Conservation (phyloP, 2,329 filamentous ascomycete genomes). For the Apiospora malaysiana region DNA sequence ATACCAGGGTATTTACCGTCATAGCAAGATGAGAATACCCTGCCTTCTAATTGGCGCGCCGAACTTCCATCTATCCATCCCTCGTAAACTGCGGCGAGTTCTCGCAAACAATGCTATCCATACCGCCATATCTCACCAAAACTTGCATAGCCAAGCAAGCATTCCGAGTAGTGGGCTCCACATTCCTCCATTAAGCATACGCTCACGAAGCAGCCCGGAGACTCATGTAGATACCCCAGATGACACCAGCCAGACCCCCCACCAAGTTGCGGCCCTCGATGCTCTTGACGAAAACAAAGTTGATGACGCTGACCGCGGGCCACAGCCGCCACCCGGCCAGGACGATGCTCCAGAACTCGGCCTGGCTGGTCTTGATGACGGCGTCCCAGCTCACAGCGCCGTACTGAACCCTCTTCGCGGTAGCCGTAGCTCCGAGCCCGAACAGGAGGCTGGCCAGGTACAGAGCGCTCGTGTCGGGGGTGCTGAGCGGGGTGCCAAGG, state of each 20-base stretch:
- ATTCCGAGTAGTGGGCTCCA: too few relatives aligned
- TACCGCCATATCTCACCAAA: not conserved
- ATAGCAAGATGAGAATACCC: too few relatives aligned
- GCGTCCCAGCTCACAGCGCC: slow-evolving; percentile 49
- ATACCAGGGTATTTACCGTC: too few relatives aligned
- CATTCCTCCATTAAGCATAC: not conserved
- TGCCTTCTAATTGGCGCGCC: not conserved
- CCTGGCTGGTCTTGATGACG: slow-evolving; percentile 50
- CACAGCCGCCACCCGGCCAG: slow-evolving; percentile 75
- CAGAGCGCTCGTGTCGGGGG: slow-evolving; percentile 39
- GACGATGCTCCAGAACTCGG: slow-evolving; percentile 70
- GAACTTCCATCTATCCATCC: not conserved
- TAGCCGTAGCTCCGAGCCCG: slow-evolving; percentile 41
- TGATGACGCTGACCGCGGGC: slow-evolving; percentile 72
- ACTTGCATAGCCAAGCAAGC: not conserved
- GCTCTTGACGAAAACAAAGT: slow-evolving; percentile 73
- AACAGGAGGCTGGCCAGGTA: slow-evolving; percentile 36
- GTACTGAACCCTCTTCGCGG: slow-evolving; percentile 50
- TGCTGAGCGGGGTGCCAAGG: slow-evolving; percentile 39
- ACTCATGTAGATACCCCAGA: slow-evolving; percentile 79
- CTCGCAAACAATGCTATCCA: not conserved
- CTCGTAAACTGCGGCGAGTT: not conserved
- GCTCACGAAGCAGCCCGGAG: slow-evolving; percentile 42
- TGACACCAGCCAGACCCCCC: slow-evolving; percentile 73
- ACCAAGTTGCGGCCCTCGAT: slow-evolving; percentile 73